Evolutionary conservation across 495 filamentous ascomycete species (phyloP), one percentile per base, ranked within the genome.

Genomic region (Lophium mytilinum): DNA sequence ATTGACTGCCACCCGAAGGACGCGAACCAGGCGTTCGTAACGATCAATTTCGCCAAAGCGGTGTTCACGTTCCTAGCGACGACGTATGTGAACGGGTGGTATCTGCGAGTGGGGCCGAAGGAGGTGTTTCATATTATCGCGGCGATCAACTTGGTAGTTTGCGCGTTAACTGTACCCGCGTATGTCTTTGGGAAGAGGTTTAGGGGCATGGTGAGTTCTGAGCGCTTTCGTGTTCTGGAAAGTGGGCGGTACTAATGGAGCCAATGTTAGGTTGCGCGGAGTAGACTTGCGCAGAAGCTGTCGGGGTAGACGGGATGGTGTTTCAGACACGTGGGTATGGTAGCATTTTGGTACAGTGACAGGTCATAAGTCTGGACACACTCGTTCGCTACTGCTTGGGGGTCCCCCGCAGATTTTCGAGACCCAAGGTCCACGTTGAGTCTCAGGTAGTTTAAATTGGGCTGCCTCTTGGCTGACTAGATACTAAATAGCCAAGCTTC

Each of bases 1-100:
- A 90, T 98, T 21, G 92, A 98, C 68, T 88, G 85, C 62, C 96
- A 96, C 69, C 79, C 92, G 14, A 88, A 93, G 68, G 96, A 95
- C 68, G 93, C 93, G 1, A 90, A 91, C 45, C 92, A 96, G 70
- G 93, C 92, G 9, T 76, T 98, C 42, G 93, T 98, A 24, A 96
- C 92, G 12, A 73, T 98, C 58, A 96, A 96, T 68, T 93, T 96
- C 68, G 85, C 83, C 71, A 98, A 96, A 78, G 95, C 81, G 80
- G 74, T 69, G 69, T 73, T 52, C 39, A 52, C 49, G 69, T 71
- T 71, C 49, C 17, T 64, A 15, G 66, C 69, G 2, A 66, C 66
- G 7, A 69, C 67, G 3, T 55, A 69, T 15, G 69, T 57, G 36
- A 71, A 71, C 48, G 65, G 66, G 19, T 52, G 62, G 39, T 54